Evolutionary conservation across 2,329 filamentous ascomycete genomes (phyloP), one percentile per base, ranked within the genome.

Genomic region (Cordyceps sp.): DNA sequence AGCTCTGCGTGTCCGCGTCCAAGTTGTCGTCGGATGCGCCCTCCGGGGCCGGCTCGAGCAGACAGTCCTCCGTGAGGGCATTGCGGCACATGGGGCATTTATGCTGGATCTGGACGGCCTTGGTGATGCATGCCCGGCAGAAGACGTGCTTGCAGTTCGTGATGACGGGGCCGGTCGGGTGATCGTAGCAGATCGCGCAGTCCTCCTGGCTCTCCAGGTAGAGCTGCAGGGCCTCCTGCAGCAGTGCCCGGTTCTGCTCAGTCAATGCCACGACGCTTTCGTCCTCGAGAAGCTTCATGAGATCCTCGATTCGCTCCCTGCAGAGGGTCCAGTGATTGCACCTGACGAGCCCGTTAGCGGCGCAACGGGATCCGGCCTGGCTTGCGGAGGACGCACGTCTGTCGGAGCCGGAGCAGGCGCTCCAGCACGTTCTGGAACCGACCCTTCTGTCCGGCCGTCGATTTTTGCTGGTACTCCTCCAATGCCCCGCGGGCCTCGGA

Each of bases 311-410:
- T 10, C 81, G 74, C 21, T 78, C 65, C 31, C 75, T 78, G 46
- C 81, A 83, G 10, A 94, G 66, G 8, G 78, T 76, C 82, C 83
- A 92, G 49, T 93, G 85, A 41, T 88, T 85, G 54, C 85, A 93
- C 10, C 63, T 67, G 34, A 13, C 19, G 17, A 14, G 4, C 10
- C 18, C 26, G 23, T 27, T 20, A 31, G 21, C 10, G 12, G 18
- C 9, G 17, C 13, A 4, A 14, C 26, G 15, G 13, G 8, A 10
- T 6, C 8, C 3, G 13, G 8, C 6, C 10, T 6, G n/a, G 9
- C 16, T 19, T 10, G n/a, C n/a, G n/a, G n/a, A n/a, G n/a, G n/a
- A 45, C 54, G 43, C 46, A 66, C 49, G 80, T 69, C 55, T 93
- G 85, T 14, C 86, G 72, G 41, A 93, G 69, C 10, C 86, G 75